Conservation (phyloP, 176 grass and related monocot species). For the Rhynchospora pubera region DNA sequence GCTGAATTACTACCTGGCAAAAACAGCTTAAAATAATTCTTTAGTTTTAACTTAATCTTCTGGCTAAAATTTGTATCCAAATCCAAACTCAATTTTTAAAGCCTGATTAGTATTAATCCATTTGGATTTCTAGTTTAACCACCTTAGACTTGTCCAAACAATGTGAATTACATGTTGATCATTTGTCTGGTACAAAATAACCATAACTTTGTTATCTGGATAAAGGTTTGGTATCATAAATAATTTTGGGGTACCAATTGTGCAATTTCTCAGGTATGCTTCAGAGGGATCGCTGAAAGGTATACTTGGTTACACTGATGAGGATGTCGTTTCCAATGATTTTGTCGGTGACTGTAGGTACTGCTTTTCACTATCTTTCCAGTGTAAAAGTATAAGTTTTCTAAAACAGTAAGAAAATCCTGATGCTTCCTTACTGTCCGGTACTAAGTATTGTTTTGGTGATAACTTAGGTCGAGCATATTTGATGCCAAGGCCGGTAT, state of each 20-base stretch:
- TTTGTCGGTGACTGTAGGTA: slow-evolving; percentile 75
- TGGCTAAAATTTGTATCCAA: no score
- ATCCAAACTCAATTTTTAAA: neutral
- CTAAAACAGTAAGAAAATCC: neutral
- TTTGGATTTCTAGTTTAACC: neutral
- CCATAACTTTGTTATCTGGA: neutral
- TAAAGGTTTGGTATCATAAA: neutral
- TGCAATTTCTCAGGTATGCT: slow-evolving; percentile 38
- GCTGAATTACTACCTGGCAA: neutral
- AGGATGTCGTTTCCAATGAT: slow-evolving; percentile 88
- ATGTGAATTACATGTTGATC: neutral
- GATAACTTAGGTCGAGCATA: slow-evolving; percentile 57
- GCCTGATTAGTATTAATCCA: neutral
- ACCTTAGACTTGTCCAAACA: neutral
- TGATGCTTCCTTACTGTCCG: neutral
- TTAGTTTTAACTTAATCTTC: neutral
- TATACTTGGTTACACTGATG: slow-evolving; percentile 87
- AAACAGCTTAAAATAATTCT: neutral
- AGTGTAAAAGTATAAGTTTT: neutral
- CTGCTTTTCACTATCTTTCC: neutral
- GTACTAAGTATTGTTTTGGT: slow-evolving; percentile 10
- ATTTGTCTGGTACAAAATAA: neutral
- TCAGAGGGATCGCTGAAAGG: slow-evolving; percentile 67
- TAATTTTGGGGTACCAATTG: neutral
- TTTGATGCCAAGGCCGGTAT: slow-evolving; percentile 89